A percentile compares a stretch with the other conserved stretches of the same genome.
These are phyloP conservation scores for Neurospora africana DNA, from an alignment of 495 filamentous ascomycete genomes.

Conservation along the genomic window DNA sequence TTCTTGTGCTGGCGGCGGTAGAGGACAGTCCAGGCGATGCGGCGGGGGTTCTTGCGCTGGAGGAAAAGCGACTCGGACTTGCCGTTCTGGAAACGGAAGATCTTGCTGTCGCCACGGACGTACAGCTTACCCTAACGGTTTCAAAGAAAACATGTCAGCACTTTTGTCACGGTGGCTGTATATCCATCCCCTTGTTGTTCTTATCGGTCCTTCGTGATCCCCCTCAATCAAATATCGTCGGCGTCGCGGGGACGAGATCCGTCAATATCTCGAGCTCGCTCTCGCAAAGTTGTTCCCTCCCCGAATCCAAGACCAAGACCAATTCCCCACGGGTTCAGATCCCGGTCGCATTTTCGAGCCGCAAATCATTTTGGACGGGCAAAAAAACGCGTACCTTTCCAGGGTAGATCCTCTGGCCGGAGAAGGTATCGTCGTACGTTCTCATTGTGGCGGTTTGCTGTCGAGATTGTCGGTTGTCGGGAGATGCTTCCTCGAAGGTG, in stretches of 20 bases:
- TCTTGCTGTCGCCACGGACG: slow-evolving; percentile 98
- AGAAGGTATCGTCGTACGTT: slow-evolving; percentile 98
- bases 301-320: background rate
- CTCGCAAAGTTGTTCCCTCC: background rate
- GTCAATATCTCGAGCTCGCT: background rate
- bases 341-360: background rate
- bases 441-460: slow-evolving; percentile 65
- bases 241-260: background rate
- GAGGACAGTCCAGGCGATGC: slow-evolving; percentile 96
- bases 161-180: background rate
- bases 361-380: background rate
- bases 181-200: background rate
- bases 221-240: background rate
- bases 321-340: background rate
- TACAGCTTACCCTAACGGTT: slow-evolving; percentile 86
- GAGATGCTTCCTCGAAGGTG: slow-evolving; percentile 21
- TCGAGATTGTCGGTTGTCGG: slow-evolving; percentile 27
- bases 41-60: slow-evolving; percentile 99
- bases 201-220: background rate
- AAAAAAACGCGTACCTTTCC: slow-evolving; percentile 69
- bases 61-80: slow-evolving; percentile 99
- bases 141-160: slow-evolving; percentile 17
- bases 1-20: slow-evolving; percentile 98
- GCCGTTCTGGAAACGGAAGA: slow-evolving; percentile 99
- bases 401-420: slow-evolving; percentile 96